Conservation (phyloP, 805 yeast genomes). For the Barnettozyma californica region DNA sequence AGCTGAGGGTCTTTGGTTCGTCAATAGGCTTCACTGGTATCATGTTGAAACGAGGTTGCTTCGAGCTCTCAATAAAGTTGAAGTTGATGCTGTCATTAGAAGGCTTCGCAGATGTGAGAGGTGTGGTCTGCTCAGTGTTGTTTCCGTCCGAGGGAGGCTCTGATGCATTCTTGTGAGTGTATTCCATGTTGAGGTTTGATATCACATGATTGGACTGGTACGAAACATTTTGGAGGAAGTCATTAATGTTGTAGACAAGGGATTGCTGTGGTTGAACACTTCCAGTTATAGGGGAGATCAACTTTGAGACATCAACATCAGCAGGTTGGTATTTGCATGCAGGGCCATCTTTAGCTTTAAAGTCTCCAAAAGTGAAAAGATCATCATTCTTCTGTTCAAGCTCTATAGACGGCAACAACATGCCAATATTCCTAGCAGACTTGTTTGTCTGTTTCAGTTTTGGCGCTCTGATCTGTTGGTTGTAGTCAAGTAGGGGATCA, state of each 20-base stretch:
- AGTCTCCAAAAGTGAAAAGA: neutral
- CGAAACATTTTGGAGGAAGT: slow-evolving; percentile 7
- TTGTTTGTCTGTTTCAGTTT: slow-evolving; percentile 15
- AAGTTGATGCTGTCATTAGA: slow-evolving; percentile 19
- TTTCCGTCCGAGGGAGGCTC: neutral
- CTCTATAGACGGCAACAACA: slow-evolving; percentile 3
- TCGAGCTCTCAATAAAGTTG: slow-evolving; percentile 12
- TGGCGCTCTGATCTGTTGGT: slow-evolving; percentile 27
- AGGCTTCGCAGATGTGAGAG: slow-evolving; percentile 19
- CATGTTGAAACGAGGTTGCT: slow-evolving; percentile 16
- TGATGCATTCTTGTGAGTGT: slow-evolving; percentile 2
- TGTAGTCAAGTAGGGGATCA: slow-evolving; percentile 24
- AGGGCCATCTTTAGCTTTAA: neutral
- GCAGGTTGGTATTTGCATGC: slow-evolving; percentile 20
- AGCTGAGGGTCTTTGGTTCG: slow-evolving; percentile 68
- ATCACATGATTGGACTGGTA: slow-evolving; percentile 3
- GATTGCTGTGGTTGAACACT: neutral
- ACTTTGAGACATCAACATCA: slow-evolving; percentile 13
- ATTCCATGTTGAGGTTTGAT: slow-evolving; percentile 7
- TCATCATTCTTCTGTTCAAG: neutral
- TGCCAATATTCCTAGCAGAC: slow-evolving; percentile 11
- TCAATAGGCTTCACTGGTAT: slow-evolving; percentile 53
- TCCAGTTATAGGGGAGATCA: slow-evolving; percentile 9
- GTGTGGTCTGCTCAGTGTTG: slow-evolving; percentile 7
- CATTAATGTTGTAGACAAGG: slow-evolving; percentile 8